Evolutionary conservation across 2,329 filamentous ascomycete species (phyloP), one percentile per base, ranked within the genome.

Genomic region (Fusarium torulosum): DNA sequence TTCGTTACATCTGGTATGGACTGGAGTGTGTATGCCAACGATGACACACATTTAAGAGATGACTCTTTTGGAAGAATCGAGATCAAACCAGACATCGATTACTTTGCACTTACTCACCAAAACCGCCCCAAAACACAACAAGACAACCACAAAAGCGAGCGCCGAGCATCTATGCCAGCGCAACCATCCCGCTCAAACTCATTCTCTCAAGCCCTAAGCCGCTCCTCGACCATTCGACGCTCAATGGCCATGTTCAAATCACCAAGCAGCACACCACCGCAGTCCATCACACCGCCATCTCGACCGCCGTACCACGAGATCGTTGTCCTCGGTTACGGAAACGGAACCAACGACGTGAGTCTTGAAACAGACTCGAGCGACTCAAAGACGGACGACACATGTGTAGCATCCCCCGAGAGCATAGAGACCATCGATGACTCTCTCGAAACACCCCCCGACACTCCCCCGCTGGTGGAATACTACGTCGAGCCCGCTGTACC

Each of bases 41-140:
- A 64, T 11, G 31, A 53, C 17, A 42, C 45, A n/a, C 20, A 38
- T 6, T 42, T 46, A 31, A 35, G 54, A 23, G 63, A 62, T 17
- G 58, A 63, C 38, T 35, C 41, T 4, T 35, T 55, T 2, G 66
- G 53, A 3, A 73, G 50, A 54, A 70, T 79, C 25, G 84, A 85
- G 59, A 84, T 87, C 59, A 83, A 83, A 59, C 85, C 85, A 0
- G 86, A 88, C 47, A 82, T 88, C 42, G 85, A 88, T 67, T 86
- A 87, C 63, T 81, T 84, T 53, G 82, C 82, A 0, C 75, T 83
- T 9, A 78, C 79, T 0, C 80, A 82, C 58, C 75, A 76, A 47
- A 60, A 63, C 53, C 63, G 52, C 27, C 41, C 42, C 5, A 38
- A 38, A 53, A 49, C 59, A 35, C 56, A 57, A 27, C 55, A 53